Evolutionary conservation across 139 green algal species (phyloP).

Genomic region (Micromonas pusilla): DNA sequence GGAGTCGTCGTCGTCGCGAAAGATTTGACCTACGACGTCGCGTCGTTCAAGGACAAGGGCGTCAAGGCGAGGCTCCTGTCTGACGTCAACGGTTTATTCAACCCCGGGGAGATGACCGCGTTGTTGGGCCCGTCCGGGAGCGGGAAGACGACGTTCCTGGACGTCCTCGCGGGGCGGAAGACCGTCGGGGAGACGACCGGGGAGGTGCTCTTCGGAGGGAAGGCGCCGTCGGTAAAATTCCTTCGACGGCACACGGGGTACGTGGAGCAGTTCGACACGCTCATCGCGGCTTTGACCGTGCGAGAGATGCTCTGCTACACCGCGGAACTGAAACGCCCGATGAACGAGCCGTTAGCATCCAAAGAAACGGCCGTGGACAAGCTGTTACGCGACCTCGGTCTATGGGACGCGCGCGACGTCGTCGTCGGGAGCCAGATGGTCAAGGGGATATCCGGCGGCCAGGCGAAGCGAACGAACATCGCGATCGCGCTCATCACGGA

Average conservation of each 20-base stretch:
- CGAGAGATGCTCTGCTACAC: slow-evolving; percentile 21
- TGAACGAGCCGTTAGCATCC: neutral
- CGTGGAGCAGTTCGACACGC: slow-evolving; percentile 22
- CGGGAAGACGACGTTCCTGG: slow-evolving; percentile 76
- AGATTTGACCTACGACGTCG: slow-evolving; percentile 19
- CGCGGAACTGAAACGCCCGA: slow-evolving; percentile 7
- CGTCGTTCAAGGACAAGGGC: neutral
- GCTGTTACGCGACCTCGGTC: slow-evolving; percentile 24
- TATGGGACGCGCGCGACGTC: slow-evolving; percentile 30
- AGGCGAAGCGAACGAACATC: slow-evolving; percentile 52
- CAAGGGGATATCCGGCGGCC: slow-evolving; percentile 30
- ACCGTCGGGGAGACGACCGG: slow-evolving; percentile 34
- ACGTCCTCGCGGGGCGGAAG: slow-evolving; percentile 54
- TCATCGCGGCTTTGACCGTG: slow-evolving; percentile 18
- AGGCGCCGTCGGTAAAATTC: slow-evolving; percentile 16
- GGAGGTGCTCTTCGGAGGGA: slow-evolving; percentile 36
- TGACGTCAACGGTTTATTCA: slow-evolving; percentile 30
- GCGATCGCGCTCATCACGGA: slow-evolving; percentile 51
- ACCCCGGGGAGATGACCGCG: slow-evolving; percentile 56
- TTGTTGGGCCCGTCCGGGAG: slow-evolving; percentile 68
- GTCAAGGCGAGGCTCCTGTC: slow-evolving; percentile 28
- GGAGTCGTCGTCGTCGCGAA: too few relatives aligned
- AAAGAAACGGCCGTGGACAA: neutral
- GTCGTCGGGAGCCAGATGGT: slow-evolving; percentile 23
- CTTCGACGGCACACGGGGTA: slow-evolving; percentile 4